Evolutionary conservation across 257 asterid genomes (phyloP).

Genomic region (Nicotiana tomentosiformis): DNA sequence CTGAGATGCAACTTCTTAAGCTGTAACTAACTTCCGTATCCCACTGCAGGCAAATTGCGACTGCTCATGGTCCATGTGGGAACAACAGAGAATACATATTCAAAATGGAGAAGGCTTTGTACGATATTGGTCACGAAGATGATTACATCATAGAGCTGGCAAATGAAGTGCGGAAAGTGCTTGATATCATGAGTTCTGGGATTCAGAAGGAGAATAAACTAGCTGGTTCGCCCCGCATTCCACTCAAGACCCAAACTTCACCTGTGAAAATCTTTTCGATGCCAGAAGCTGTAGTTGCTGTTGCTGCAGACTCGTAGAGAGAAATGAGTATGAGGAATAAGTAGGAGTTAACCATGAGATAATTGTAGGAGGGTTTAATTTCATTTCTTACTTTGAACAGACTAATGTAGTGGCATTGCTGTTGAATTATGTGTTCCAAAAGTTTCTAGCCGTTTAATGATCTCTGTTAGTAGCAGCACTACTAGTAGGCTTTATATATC

Average conservation of each 20-base stretch:
- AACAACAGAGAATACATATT: constrained; percentile 86
- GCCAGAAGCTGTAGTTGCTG: constrained; percentile 35
- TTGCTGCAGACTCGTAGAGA: constrained; percentile 24
- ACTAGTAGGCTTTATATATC: background rate
- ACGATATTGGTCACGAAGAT: constrained; percentile 71
- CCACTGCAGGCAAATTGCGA: constrained; percentile 61
- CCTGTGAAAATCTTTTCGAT: constrained; percentile 40
- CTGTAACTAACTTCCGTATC: background rate
- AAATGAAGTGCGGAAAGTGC: constrained; percentile 74
- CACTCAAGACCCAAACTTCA: constrained; percentile 33
- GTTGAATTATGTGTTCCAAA: background rate
- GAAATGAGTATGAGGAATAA: background rate
- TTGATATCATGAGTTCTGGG: constrained; percentile 23
- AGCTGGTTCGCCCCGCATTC: constrained; percentile 14
- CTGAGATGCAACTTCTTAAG: background rate
- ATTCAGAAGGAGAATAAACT: constrained; percentile 33
- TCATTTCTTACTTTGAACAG: background rate
- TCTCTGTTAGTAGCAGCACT: background rate
- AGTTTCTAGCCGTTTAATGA: background rate
- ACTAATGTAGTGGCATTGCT: background rate
- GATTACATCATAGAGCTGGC: constrained; percentile 74
- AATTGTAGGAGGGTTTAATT: background rate
- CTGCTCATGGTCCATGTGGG: constrained; percentile 86
- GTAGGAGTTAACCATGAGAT: background rate
- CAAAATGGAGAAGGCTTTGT: constrained; percentile 77